phyloP scores from a whole-genome alignment of 2,329 filamentous ascomycete genomes.

The Bipolaris bicolor region DNA sequence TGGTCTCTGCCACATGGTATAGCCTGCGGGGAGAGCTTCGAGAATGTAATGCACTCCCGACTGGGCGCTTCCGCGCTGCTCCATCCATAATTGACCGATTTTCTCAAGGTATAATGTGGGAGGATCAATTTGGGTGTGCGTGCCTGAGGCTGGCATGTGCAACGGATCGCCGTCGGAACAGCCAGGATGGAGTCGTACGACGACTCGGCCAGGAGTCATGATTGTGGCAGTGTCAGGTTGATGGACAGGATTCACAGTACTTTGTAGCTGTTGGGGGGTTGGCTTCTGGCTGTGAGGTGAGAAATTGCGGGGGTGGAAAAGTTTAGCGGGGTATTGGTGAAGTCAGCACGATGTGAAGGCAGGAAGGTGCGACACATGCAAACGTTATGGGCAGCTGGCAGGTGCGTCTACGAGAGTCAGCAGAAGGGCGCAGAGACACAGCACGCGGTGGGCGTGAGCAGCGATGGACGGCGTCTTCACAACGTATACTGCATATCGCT shows the following conservation, averaged over 20 bases:
- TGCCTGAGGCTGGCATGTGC: constrained; percentile 29
- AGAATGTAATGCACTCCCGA: constrained; percentile 56
- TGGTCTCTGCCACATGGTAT: constrained; percentile 58
- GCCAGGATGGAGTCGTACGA: constrained; percentile 31
- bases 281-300: no score
- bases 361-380: neutral
- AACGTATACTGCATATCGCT: neutral
- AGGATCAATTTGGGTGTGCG: constrained; percentile 48
- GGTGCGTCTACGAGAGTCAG: constrained; percentile 2
- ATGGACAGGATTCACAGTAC: no score
- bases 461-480: neutral
- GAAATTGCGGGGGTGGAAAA: neutral
- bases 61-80: constrained; percentile 47
- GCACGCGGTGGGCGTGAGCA: constrained; percentile 5
- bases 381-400: constrained; percentile 2
- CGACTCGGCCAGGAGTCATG: constrained; percentile 16
- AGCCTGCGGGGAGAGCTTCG: constrained; percentile 61
- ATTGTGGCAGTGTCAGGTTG: neutral
- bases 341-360: no score
- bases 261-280: no score
- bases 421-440: no score
- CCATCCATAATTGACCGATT: constrained; percentile 57
- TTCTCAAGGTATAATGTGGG: constrained; percentile 55
- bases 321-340: no score
- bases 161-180: constrained; percentile 46